Evolutionary conservation across 257 asterid species (phyloP).

Genomic region (Solanum peruvianum): DNA sequence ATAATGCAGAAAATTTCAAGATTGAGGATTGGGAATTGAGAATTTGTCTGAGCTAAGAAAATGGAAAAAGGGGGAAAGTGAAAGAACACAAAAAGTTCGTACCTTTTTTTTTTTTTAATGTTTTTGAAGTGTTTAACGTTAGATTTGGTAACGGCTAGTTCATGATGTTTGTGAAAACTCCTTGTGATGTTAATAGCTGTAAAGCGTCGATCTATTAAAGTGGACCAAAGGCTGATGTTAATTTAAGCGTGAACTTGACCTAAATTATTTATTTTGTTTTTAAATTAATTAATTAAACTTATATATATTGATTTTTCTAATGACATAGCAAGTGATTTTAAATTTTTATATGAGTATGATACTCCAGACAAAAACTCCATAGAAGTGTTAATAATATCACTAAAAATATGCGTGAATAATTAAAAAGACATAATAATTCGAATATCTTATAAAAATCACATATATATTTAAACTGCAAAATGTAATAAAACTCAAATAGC

Average conservation of each 20-base stretch:
- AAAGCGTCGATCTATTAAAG: not conserved
- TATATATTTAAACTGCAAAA: too few relatives aligned
- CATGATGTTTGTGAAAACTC: not conserved
- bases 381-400: not conserved
- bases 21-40: not conserved
- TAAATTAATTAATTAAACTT: rapidly evolving
- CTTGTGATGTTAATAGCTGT: not conserved
- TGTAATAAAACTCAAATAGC: not conserved
- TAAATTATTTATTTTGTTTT: too few relatives aligned
- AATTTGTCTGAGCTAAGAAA: not conserved
- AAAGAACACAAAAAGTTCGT: not conserved
- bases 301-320: rapidly evolving
- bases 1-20: not conserved
- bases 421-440: not conserved
- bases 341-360: too few relatives aligned
- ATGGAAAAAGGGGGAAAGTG: not conserved
- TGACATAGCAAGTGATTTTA: rapidly evolving
- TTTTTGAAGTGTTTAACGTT: not conserved
- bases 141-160: not conserved
- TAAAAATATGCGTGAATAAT: too few relatives aligned
- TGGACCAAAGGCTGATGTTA: not conserved
- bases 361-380: too few relatives aligned
- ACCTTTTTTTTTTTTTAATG: not conserved
- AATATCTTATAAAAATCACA: not conserved
- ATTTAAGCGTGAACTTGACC: not conserved